phyloP scores from a whole-genome alignment of 2,329 filamentous ascomycete genomes.

The Scorias spongiosa region DNA sequence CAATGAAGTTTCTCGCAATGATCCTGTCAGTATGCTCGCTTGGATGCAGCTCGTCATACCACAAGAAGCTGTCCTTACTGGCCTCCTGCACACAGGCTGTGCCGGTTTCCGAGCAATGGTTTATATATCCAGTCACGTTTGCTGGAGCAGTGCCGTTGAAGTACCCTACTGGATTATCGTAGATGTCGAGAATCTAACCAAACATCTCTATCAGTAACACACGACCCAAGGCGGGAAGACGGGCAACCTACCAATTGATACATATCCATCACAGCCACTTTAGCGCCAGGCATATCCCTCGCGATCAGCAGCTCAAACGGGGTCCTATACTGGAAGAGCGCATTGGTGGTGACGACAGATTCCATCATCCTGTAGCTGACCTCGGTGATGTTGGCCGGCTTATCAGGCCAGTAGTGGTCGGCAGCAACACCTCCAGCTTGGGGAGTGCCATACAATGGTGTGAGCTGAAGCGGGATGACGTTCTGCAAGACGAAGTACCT shows the following conservation, averaged over 20 bases:
- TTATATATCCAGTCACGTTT: constrained; percentile 45
- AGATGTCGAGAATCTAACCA: constrained; percentile 45
- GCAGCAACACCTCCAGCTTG: constrained; percentile 28
- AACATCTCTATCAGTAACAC: not conserved
- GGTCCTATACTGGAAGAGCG: constrained; percentile 36
- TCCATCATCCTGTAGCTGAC: constrained; percentile 38
- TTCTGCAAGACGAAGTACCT: constrained; percentile 62
- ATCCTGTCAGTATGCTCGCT: constrained; percentile 46
- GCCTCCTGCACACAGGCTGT: constrained; percentile 27
- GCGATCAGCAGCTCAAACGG: constrained; percentile 30
- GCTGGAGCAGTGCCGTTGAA: constrained; percentile 46
- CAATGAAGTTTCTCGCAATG: constrained; percentile 41
- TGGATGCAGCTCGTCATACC: constrained; percentile 62
- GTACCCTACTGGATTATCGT: constrained; percentile 43
- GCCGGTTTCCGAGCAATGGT: constrained; percentile 35
- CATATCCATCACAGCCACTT: constrained; percentile 52
- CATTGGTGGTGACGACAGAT: constrained; percentile 35
- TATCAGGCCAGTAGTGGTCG: constrained; percentile 34
- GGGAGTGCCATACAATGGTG: constrained; percentile 48
- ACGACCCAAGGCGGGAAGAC: too few relatives aligned
- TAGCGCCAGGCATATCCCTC: constrained; percentile 36
- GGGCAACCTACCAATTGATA: constrained; percentile 37
- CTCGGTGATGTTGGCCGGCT: constrained; percentile 33
- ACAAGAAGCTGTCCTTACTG: constrained; percentile 47
- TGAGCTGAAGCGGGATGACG: constrained; percentile 48